Evolutionary conservation across 257 asterid genomes (phyloP), one percentile per base, ranked within the genome.

Genomic region (Capsicum baccatum): DNA sequence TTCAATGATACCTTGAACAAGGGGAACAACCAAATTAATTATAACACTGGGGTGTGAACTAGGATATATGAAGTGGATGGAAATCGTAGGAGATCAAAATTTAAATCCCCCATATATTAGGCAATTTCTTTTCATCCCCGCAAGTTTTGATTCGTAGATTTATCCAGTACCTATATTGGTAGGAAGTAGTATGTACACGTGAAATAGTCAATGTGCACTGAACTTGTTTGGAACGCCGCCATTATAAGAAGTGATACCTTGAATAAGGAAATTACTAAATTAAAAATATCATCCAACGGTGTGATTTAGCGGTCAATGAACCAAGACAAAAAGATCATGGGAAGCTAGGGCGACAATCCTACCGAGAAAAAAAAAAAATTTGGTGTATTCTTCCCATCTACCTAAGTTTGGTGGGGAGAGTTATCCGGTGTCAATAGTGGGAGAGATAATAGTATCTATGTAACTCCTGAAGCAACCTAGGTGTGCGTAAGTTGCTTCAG

Each of bases 1-100:
- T 63, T 91, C 97, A 52, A 93, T 92, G n/a, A 93, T 79, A 3
- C 97, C 96, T 89, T 91, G 86, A 3, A 90, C 92, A 11, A 92
- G 92, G 1, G n/a, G 5, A 2, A 54, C 26, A 14, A 8, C 48
- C 81, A 76, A 52, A 76, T 76, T 14, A 76, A 3, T 58, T 58
- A n/a, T 58, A 8, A 26, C 26, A 26, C 26, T 26, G 26, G 26
- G 26, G 26, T 26, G 26, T 26, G 26, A 26, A 26, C 26, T 26
- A 26, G 26, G 26, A 26, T 58, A n/a, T 58, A 8, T 56, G n/a
- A 56, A 13, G n/a, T 56, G 33, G n/a, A 56, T 13, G 64, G 35
- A 67, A 68, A 68, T 1, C n/a, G 16, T 0, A 33, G 6, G 47
- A 39, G 78, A 1, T 42, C 9, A 70, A 3, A 39, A 0, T 42